Evolutionary conservation across 441 rosid species (phyloP).

Genomic region (Cnidoscolus chayamansa): DNA sequence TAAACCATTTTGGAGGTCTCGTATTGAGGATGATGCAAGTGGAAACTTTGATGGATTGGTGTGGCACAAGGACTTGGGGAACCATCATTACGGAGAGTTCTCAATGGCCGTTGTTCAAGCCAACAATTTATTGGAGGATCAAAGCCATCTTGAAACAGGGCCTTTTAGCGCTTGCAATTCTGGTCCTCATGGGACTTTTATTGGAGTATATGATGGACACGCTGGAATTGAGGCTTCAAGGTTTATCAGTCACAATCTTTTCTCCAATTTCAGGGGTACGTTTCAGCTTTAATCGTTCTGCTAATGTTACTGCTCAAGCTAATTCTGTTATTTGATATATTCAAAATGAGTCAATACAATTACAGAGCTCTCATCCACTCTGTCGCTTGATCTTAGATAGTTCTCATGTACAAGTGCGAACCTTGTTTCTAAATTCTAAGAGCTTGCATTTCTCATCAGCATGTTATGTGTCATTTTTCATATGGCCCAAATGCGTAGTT

Average conservation of each 20-base stretch:
- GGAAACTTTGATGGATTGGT: constrained; percentile 56
- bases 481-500: too few relatives aligned
- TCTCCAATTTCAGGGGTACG: constrained; percentile 63
- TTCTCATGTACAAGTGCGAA: too few relatives aligned
- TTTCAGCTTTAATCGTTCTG: not conserved
- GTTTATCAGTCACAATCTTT: constrained; percentile 57
- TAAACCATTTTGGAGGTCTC: constrained; percentile 62
- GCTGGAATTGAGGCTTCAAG: constrained; percentile 76
- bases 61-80: constrained; percentile 71
- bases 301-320: constrained; percentile 3
- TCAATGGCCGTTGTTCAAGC: constrained; percentile 89
- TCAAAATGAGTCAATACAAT: too few relatives aligned
- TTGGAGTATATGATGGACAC: constrained; percentile 90
- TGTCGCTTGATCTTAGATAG: too few relatives aligned
- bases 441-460: too few relatives aligned
- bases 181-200: constrained; percentile 58
- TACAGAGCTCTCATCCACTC: too few relatives aligned
- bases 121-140: constrained; percentile 66
- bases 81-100: constrained; percentile 63
- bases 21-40: constrained; percentile 30
- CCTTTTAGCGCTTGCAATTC: constrained; percentile 41
- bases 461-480: too few relatives aligned
- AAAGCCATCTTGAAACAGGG: constrained; percentile 84
- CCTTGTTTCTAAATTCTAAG: too few relatives aligned
- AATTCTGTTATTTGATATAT: too few relatives aligned